A percentile compares a stretch with the other conserved stretches of the same genome.
Evolutionary conservation across 441 rosid genomes (phyloP).

Genomic region (Theobroma grandiflorum): DNA sequence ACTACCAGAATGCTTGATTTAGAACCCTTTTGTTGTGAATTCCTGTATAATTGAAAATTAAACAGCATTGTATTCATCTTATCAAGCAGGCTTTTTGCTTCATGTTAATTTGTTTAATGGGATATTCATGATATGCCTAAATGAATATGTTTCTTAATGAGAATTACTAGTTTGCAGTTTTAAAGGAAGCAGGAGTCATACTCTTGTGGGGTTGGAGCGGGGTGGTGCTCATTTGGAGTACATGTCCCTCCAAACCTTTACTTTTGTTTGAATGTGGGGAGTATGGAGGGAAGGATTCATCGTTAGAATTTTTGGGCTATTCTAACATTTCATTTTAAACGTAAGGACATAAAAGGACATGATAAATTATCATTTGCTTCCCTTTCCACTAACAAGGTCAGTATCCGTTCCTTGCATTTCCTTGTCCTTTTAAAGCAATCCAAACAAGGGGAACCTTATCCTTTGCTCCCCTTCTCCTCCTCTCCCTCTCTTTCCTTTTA

Average conservation of each 20-base stretch:
- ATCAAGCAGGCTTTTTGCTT: neutral
- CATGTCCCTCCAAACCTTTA: too few species aligned
- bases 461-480: neutral
- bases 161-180: neutral
- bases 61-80: neutral
- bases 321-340: too few species aligned
- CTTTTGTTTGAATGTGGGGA: too few species aligned
- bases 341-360: too few species aligned
- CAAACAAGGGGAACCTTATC: neutral
- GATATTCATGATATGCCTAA: neutral
- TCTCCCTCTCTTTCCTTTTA: neutral
- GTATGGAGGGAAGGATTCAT: too few species aligned
- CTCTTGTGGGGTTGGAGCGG: too few species aligned
- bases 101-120: conserved; percentile 4
- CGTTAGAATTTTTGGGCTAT: too few species aligned
- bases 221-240: too few species aligned
- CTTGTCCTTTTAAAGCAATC: neutral
- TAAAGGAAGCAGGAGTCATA: too few species aligned
- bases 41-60: neutral
- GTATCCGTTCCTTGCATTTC: neutral
- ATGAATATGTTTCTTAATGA: conserved; percentile 5
- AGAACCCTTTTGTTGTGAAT: neutral
- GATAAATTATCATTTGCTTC: neutral
- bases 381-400: neutral
- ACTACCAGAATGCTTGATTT: conserved; percentile 15